Base-by-base conservation (phyloP, 352 stramenopile species). In the Pythium folliculosum region DNA sequence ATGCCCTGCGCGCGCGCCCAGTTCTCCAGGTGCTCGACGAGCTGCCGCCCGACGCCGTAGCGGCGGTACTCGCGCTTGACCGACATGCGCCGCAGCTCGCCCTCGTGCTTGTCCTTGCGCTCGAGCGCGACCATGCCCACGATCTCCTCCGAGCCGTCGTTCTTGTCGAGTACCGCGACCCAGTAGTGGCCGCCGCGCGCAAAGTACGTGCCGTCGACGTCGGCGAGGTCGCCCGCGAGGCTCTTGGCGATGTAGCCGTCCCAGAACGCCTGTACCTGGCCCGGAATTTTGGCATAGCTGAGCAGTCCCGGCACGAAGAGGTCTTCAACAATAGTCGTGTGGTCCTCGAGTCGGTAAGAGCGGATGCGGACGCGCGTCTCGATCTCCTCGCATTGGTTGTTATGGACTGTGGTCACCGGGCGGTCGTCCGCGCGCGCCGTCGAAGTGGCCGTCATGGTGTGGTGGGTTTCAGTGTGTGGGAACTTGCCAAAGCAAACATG, bases 1-100 rank as follows among this genome's bases (percentile, higher is more conserved):
- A 72, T 72, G 37, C 37, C 10, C 14, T 74, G 55, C 0, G 45
- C 37, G 4, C 38, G 40, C 5, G 76, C 80, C 77, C 76, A 88
- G 0, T 72, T 9, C 55, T 88, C 80, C 0, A 88, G 63, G 44
- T 70, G 19, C 10, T 37, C 14, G 17, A 88, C 61, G 12, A 88
- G 65, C 14, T 70, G 55, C 12, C 66, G 71, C 1, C 73, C 77
- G 14, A 88, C 51, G 25, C 77, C 76, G 21, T 69, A 72, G 16
- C 77, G 73, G 8, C 71, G 73, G 21, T 72, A 65, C 16, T 71
- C 70, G 53, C 74, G 68, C 59, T 75, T 70, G 30, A 86, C 77
- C 0, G 77, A 84, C 76, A 88, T 71, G 56, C 80, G 74, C 0
- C 80, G 72, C 55, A 84, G 51, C 48, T 81, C 71, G 17, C 63